Percentiles rank a stretch among this genome's conserved stretches.
phyloP scores from a whole-genome alignment of 108 stramenopile species.

The Pseudonitzschia multiseries region DNA sequence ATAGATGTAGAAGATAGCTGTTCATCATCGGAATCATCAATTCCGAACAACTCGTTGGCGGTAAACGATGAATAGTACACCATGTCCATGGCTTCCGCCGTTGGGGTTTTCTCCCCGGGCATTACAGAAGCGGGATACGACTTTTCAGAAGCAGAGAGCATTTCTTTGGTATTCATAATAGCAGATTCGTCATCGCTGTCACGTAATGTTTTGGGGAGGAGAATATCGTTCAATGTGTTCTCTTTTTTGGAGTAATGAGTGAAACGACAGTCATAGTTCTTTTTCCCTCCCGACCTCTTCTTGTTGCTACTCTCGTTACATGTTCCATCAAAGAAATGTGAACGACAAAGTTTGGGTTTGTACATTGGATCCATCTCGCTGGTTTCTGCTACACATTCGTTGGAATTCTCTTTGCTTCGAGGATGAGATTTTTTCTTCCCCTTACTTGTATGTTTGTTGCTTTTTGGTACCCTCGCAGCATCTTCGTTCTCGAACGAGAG shows the following conservation, averaged over 20 bases:
- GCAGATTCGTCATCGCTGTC: slow-evolving; percentile 10
- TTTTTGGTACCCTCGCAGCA: neutral
- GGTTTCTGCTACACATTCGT: neutral
- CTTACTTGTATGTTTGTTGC: slow-evolving; percentile 6
- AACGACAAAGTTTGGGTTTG: slow-evolving; percentile 17
- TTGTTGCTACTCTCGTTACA: slow-evolving; percentile 9
- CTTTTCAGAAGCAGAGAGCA: slow-evolving; percentile 1
- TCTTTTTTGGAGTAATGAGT: slow-evolving; percentile 9
- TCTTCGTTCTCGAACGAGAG: slow-evolving; percentile 7
- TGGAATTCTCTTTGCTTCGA: slow-evolving; percentile 25
- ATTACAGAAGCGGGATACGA: slow-evolving; percentile 2
- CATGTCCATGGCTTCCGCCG: slow-evolving; percentile 40
- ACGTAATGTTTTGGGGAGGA: neutral
- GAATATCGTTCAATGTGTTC: slow-evolving; percentile 14
- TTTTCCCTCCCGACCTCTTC: slow-evolving; percentile 7
- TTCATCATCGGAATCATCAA: slow-evolving; percentile 1
- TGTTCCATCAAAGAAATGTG: slow-evolving; percentile 23
- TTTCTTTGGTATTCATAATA: neutral
- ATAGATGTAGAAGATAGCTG: slow-evolving; percentile 1
- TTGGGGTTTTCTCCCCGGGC: neutral
- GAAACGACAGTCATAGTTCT: slow-evolving; percentile 9
- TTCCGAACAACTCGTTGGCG: neutral
- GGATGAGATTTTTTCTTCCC: slow-evolving; percentile 27
- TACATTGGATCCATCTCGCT: neutral
- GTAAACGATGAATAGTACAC: slow-evolving; percentile 28